phyloP scores from a whole-genome alignment of 108 stramenopile genomes.

The Nitzschia sp. region DNA sequence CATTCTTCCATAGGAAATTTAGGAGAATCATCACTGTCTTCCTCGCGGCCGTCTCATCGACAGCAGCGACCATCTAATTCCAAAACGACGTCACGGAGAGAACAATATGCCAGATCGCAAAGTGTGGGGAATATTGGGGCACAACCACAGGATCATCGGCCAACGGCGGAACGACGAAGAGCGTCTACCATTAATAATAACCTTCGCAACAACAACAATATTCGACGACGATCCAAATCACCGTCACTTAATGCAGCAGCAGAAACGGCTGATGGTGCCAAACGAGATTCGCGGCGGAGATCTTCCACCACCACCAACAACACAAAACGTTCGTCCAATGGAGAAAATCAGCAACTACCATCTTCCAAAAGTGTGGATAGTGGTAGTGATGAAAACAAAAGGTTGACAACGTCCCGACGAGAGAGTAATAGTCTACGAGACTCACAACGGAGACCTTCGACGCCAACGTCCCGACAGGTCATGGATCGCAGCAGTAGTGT shows the following conservation, averaged over 20 bases:
- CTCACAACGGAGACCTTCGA: too few species aligned
- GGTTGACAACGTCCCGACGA: too few species aligned
- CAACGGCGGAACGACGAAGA: not conserved
- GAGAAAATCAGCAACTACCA: too few species aligned
- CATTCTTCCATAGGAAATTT: slow-evolving; percentile 1
- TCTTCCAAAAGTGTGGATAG: too few species aligned
- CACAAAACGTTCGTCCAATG: too few species aligned
- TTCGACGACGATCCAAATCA: not conserved
- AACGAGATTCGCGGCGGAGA: too few species aligned
- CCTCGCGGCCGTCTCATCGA: not conserved
- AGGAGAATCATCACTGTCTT: not conserved
- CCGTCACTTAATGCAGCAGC: not conserved
- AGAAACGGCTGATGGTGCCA: too few species aligned
- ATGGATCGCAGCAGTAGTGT: too few species aligned
- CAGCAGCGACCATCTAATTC: not conserved
- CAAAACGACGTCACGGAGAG: not conserved
- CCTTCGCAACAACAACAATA: not conserved
- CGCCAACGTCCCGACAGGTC: too few species aligned
- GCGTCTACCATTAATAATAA: not conserved
- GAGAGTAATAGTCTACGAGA: too few species aligned
- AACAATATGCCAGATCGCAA: not conserved
- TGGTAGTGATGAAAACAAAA: too few species aligned
- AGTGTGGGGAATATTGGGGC: not conserved
- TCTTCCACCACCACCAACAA: too few species aligned
- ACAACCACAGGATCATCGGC: not conserved